Evolutionary conservation across 1,139 yeast species (phyloP), one percentile per base, ranked within the genome.

Genomic region (Candida sp.): DNA sequence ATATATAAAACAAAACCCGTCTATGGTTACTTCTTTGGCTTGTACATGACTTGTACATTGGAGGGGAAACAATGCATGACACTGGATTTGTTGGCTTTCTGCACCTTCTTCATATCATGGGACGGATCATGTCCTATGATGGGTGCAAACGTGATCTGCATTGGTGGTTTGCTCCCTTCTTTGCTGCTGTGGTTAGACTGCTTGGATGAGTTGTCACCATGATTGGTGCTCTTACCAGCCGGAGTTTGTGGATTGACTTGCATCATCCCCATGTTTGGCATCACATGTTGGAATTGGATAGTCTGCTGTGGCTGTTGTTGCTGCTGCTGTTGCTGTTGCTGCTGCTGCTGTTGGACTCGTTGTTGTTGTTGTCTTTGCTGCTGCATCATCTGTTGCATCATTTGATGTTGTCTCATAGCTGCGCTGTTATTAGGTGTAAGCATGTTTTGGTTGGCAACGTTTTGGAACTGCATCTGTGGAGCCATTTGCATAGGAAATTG

Each of bases 41-140:
- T 68, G 56, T 73, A 73, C 58, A 71, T 70, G 38, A 73, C 70
- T 26, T 69, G 73, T 2, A 72, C 63, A 48, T 69, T 69, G 39
- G 67, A 57, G 6, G 77, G 73, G 48, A 72, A 71, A 28, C 68
- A 58, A 47, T 70, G 69, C 31, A 67, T 47, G n/a, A 41, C 58
- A 4, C 69, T 71, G 37, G 51, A 57, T 30, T 57, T 58, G 25
- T 54, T 34, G 33, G 53, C 51, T 46, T 58, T 56, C 41, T 56
- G 63, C n/a, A 55, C 46, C 38, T 55, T 57, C 38, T 60, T 61
- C 7, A 63, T 55, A 48, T 72, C 74, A 50, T 69, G 71, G 7
- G 77, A 72, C 5, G 80, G 80, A 54, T 75, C 78, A 51, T 75
- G 75, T 42, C 68, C 79, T 48, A 75, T 60, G 52, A 75, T 73